A percentile compares a stretch with the other conserved stretches of the same genome.
These are phyloP conservation scores for Cytospora mali DNA, from an alignment of 2,329 filamentous ascomycete species.

Conservation along the genomic window DNA sequence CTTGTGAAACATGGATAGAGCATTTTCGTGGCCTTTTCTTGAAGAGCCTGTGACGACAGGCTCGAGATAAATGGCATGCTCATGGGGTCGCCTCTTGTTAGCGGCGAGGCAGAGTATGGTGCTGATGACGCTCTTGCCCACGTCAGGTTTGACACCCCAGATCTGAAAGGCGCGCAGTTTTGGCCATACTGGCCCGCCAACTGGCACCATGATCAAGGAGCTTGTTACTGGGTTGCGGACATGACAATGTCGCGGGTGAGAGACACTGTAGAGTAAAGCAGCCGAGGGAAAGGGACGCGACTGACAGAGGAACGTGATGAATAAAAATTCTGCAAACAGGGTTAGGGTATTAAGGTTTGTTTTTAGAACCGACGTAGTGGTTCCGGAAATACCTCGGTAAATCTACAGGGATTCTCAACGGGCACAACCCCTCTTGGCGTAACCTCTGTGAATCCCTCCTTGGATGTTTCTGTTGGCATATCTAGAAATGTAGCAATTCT, in stretches of 20 bases:
- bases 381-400: too few species aligned
- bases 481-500: neutral
- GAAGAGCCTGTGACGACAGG: conserved; percentile 77
- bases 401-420: too few species aligned
- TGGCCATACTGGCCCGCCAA: conserved; percentile 67
- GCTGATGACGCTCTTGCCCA: conserved; percentile 82
- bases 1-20: neutral
- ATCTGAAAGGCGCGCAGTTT: conserved; percentile 72
- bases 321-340: neutral
- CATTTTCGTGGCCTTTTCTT: conserved; percentile 57
- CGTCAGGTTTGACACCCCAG: conserved; percentile 82
- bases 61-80: conserved; percentile 68
- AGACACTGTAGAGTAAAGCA: neutral
- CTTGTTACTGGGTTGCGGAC: neutral
- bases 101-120: conserved; percentile 71
- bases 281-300: neutral
- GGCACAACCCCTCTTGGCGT: too few species aligned
- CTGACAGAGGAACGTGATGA: neutral
- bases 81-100: conserved; percentile 33
- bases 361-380: too few species aligned
- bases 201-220: conserved; percentile 43
- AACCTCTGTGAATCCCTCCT: too few species aligned
- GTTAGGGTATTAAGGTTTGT: too few species aligned
- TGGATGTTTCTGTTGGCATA: neutral
- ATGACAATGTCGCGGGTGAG: conserved; percentile 5